A percentile compares a stretch with the other conserved stretches of the same genome.
Conservation (phyloP, 495 filamentous ascomycete species). For the Umbilicaria muhlenbergii region DNA sequence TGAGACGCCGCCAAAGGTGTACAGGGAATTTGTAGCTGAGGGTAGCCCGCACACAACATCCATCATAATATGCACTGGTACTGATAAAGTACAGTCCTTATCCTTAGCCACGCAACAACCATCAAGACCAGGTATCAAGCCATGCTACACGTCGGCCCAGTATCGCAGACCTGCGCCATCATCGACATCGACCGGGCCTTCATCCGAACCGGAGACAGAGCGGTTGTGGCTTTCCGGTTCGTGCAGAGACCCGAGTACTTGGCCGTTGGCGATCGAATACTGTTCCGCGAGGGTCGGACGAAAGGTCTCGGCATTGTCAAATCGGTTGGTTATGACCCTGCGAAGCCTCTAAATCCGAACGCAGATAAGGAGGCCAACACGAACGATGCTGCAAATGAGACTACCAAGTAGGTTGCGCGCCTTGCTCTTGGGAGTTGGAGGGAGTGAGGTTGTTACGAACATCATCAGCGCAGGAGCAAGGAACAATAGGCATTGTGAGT, state of each 20-base stretch:
- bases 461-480: too few species aligned
- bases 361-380: slow-evolving; percentile 11
- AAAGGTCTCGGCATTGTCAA: slow-evolving; percentile 95
- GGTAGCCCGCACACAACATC: slow-evolving; percentile 28
- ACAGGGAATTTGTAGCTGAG: slow-evolving; percentile 87
- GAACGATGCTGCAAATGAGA: neutral
- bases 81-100: slow-evolving; percentile 46
- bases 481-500: too few species aligned
- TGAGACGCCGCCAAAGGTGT: slow-evolving; percentile 63
- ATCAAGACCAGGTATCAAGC: slow-evolving; percentile 97
- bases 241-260: slow-evolving; percentile 94
- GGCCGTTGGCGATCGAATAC: slow-evolving; percentile 68
- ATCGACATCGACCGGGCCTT: slow-evolving; percentile 96
- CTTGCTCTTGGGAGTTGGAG: too few species aligned
- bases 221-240: slow-evolving; percentile 84
- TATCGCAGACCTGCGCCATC: slow-evolving; percentile 90
- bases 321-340: slow-evolving; percentile 68
- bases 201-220: slow-evolving; percentile 86
- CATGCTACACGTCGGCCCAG: slow-evolving; percentile 93
- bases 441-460: too few species aligned
- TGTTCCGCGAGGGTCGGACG: slow-evolving; percentile 90
- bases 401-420: neutral
- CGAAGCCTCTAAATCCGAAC: slow-evolving; percentile 38
- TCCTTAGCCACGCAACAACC: slow-evolving; percentile 92
- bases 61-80: neutral